Evolutionary conservation across 2,329 filamentous ascomycete species (phyloP), one percentile per base, ranked within the genome.

Genomic region (Colletotrichum eremochloae): DNA sequence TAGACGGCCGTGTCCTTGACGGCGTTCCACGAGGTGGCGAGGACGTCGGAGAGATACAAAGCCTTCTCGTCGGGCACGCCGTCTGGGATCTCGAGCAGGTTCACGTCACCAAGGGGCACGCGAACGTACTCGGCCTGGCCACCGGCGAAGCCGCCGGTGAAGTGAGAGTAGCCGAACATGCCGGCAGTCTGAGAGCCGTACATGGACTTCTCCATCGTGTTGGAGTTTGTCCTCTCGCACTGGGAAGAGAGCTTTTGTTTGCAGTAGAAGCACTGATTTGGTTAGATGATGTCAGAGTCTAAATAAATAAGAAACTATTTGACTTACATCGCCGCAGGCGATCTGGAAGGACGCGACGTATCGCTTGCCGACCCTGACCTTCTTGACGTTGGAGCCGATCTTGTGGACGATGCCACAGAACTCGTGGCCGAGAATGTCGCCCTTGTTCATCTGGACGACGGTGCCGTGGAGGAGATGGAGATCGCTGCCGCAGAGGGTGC

Each of bases 301-400:
- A 18, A 1, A 5, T 3, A 3, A 2, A 2, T 5, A 5, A 3
- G 9, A 3, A 20, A 42, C 11, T 18, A 15, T 7, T 12, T 0
- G 9, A 58, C 75, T 42, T 20, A 78, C 77, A 58, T 85, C 83
- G 9, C 88, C 88, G 73, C 89, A 91, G 0, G 94, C 93, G 78
- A 97, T 96, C 80, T 96, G 94, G 84, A 97, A 97, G 12, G 91
- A 93, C 0, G 93, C 94, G 1, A 97, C 94, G 29, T 96, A 95
- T 40, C 94, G 86, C 75, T 90, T 87, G 18, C 91, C 92, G 9
- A 84, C 81, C 72, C 89, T 81, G 60, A 91, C 80, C 3, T 86
- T 87, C 62, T 81, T 88, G 3, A 90, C 86, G 0, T 74, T 84
- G 0, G 88, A 79, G 0, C 92, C 92, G 1, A 91, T 82, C 60